Percentiles rank a stretch among this genome's conserved stretches.
phyloP scores from a whole-genome alignment of 768 basidiomycete genomes.

The Amanita muscaria region DNA sequence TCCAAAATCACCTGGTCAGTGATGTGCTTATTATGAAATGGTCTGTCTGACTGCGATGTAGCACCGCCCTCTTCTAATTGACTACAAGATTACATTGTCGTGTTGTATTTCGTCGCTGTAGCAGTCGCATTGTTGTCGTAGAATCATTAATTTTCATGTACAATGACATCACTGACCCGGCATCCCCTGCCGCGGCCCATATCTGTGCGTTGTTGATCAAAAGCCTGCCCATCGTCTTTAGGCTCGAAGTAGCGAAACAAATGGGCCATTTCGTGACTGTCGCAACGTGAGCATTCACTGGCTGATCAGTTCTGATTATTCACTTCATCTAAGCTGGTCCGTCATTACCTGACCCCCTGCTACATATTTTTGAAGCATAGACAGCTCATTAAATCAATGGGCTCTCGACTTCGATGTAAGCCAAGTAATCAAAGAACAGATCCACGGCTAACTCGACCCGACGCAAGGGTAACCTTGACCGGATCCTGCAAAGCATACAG shows the following conservation, averaged over 20 bases:
- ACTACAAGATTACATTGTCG: slow-evolving; percentile 2
- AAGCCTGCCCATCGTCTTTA: too few species aligned
- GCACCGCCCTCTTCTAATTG: slow-evolving; percentile 25
- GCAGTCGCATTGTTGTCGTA: background rate
- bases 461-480: slow-evolving; percentile 82
- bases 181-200: too few species aligned
- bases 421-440: background rate
- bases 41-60: slow-evolving; percentile 10
- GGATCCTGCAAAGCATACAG: slow-evolving; percentile 80
- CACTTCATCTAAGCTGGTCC: slow-evolving; percentile 24
- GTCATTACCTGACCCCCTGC: slow-evolving; percentile 3
- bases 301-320: slow-evolving; percentile 5
- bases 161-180: too few species aligned
- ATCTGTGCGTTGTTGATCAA: too few species aligned
- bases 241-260: too few species aligned
- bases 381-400: slow-evolving; percentile 94
- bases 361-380: slow-evolving; percentile 6
- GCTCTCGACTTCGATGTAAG: slow-evolving; percentile 87
- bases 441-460: slow-evolving; percentile 1
- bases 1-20: slow-evolving; percentile 51
- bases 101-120: slow-evolving; percentile 1
- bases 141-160: background rate
- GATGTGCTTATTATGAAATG: background rate
- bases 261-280: slow-evolving; percentile 48
- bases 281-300: slow-evolving; percentile 55